Evolutionary conservation across 2,329 filamentous ascomycete genomes (phyloP).

Genomic region (Aspergillus eucalypticola): DNA sequence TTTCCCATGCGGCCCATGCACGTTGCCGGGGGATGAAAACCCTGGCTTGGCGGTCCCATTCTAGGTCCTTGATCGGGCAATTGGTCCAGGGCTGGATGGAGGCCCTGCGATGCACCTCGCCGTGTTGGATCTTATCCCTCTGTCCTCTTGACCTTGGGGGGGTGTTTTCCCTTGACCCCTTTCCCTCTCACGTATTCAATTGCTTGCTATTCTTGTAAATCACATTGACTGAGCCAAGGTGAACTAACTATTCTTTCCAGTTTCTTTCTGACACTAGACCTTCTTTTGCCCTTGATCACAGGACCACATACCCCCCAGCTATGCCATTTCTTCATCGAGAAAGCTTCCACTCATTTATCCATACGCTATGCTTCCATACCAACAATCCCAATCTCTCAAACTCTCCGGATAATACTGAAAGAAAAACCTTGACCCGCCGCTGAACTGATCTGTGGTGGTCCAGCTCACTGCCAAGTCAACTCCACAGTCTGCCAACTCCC

Average conservation of each 20-base stretch:
- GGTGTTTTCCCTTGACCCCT: neutral
- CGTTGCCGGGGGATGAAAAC: neutral
- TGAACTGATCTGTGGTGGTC: neutral
- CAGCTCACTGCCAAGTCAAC: neutral
- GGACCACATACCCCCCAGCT: neutral
- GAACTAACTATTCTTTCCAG: neutral
- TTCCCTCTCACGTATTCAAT: neutral
- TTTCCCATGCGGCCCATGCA: conserved; percentile 9
- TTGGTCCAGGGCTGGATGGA: neutral
- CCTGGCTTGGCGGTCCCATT: conserved; percentile 5
- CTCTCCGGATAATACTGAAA: too few species aligned
- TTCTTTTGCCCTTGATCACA: neutral
- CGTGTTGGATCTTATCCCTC: too few species aligned
- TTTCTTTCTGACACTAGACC: neutral
- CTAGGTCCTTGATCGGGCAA: neutral
- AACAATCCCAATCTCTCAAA: neutral
- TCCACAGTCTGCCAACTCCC: neutral
- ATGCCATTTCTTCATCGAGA: neutral
- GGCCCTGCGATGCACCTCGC: neutral
- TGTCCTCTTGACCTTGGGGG: neutral
- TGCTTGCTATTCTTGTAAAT: neutral
- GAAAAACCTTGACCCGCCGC: too few species aligned
- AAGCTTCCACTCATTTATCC: neutral
- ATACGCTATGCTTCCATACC: neutral
- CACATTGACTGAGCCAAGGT: neutral